A percentile compares a stretch with the other conserved stretches of the same genome.
These are phyloP conservation scores for Cichorium intybus DNA, from an alignment of 140 eudicot genomes.

Conservation along the genomic window DNA sequence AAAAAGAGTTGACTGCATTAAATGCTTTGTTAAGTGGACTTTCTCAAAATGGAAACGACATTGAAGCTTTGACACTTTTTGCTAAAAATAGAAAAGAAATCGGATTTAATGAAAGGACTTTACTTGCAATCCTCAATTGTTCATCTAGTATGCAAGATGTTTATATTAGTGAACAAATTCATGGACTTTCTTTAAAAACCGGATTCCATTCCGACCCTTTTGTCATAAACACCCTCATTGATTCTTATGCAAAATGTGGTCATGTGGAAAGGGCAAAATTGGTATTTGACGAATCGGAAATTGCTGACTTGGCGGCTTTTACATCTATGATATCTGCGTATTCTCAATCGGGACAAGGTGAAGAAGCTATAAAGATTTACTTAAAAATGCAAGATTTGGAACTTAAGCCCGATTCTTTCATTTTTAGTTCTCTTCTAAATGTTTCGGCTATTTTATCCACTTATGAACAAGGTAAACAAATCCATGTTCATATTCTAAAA, in stretches of 20 bases:
- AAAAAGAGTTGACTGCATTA: conserved; percentile 51
- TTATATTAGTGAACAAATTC: conserved; percentile 49
- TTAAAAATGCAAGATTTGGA: conserved; percentile 53
- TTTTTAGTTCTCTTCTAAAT: conserved; percentile 74
- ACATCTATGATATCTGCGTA: conserved; percentile 74
- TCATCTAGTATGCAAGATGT: conserved; percentile 51
- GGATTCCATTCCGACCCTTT: conserved; percentile 59
- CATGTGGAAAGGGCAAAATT: conserved; percentile 43
- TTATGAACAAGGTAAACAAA: conserved; percentile 86
- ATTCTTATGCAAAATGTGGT: conserved; percentile 69
- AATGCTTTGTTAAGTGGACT: conserved; percentile 69
- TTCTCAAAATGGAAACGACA: conserved; percentile 48
- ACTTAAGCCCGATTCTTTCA: conserved; percentile 66
- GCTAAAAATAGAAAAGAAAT: conserved; percentile 33
- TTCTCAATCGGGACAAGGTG: conserved; percentile 85
- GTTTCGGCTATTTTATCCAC: conserved; percentile 81
- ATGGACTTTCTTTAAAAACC: conserved; percentile 53
- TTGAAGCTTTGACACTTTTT: conserved; percentile 52
- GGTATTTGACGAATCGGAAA: conserved; percentile 56
- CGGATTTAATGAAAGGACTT: conserved; percentile 62
- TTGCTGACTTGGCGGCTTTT: conserved; percentile 68
- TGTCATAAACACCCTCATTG: conserved; percentile 65
- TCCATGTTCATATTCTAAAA: conserved; percentile 69
- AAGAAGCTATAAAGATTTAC: conserved; percentile 75
- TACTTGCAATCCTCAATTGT: conserved; percentile 59